phyloP scores from a whole-genome alignment of 345 rosid species.

The Cardamine chenopodiifolia region DNA sequence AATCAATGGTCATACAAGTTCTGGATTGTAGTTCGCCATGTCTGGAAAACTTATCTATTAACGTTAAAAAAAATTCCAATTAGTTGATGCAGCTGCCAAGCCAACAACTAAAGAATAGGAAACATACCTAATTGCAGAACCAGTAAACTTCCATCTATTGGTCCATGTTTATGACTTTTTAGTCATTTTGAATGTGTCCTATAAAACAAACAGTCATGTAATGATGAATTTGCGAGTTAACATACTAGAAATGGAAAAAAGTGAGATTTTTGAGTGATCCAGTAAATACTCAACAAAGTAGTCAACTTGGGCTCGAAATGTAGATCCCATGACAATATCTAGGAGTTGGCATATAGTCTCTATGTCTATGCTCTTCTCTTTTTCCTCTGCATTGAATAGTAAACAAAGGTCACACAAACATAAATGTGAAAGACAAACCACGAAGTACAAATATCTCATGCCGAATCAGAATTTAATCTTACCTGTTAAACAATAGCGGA shows the following conservation, averaged over 20 bases:
- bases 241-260: not conserved
- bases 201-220: not conserved
- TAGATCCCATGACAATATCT: conserved; percentile 76
- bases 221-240: not conserved
- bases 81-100: conserved; percentile 2
- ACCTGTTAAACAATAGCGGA: conserved; percentile 95
- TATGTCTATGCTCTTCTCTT: conserved; percentile 83
- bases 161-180: conserved; percentile 92
- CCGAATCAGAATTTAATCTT: conserved; percentile 2
- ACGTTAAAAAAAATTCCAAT: conserved; percentile 21
- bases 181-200: conserved; percentile 77
- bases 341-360: conserved; percentile 88
- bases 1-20: conserved; percentile 96
- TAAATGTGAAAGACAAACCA: not conserved
- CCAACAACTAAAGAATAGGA: not conserved
- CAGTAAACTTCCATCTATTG: conserved; percentile 90
- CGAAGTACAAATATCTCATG: not conserved
- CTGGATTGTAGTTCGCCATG: conserved; percentile 70
- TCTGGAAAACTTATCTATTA: conserved; percentile 93
- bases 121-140: conserved; percentile 88
- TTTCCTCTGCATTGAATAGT: conserved; percentile 68
- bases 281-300: conserved; percentile 55
- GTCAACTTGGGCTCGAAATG: conserved; percentile 74
- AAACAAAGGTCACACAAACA: conserved; percentile 10
- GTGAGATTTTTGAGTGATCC: not conserved